A percentile compares a stretch with the other conserved stretches of the same genome.
These are phyloP conservation scores for Fomitopsis schrenkii DNA, from an alignment of 1,284 basidiomycete species.

Conservation along the genomic window DNA sequence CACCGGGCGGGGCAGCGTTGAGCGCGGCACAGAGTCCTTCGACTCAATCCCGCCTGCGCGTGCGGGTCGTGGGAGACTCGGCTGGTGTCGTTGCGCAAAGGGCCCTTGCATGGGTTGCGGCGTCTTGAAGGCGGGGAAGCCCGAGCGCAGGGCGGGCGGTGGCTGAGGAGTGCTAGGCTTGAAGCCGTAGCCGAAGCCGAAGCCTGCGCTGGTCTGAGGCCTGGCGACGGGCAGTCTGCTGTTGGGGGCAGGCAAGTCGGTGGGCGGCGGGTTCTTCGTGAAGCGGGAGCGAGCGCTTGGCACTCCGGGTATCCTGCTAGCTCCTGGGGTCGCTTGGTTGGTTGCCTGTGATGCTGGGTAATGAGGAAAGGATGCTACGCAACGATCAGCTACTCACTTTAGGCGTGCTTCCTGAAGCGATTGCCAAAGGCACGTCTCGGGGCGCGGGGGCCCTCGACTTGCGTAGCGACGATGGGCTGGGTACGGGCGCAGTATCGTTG, in stretches of 20 bases:
- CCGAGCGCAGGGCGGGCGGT: background rate
- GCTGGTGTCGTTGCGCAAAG: background rate
- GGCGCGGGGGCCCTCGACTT: background rate
- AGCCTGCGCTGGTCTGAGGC: constrained; percentile 4
- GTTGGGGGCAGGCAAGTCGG: background rate
- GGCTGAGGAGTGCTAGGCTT: constrained; percentile 13
- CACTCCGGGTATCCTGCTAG: background rate
- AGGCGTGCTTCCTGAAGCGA: background rate
- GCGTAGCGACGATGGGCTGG: background rate
- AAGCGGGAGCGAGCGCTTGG: background rate
- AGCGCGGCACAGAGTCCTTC: background rate
- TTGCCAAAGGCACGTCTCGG: background rate
- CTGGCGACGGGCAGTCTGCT: background rate
- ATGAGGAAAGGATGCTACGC: too few relatives aligned
- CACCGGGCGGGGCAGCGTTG: constrained; percentile 1
- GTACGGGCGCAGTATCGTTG: background rate
- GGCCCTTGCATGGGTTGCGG: background rate
- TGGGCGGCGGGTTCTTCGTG: background rate
- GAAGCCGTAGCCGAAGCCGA: constrained; percentile 9
- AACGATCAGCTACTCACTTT: background rate
- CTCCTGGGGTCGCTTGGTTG: background rate
- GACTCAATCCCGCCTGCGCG: background rate
- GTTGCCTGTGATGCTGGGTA: background rate
- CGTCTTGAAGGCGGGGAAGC: background rate
- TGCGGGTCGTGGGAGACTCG: background rate